Evolutionary conservation across 2,329 filamentous ascomycete genomes (phyloP).

Genomic region (Epichloe gansuensis): DNA sequence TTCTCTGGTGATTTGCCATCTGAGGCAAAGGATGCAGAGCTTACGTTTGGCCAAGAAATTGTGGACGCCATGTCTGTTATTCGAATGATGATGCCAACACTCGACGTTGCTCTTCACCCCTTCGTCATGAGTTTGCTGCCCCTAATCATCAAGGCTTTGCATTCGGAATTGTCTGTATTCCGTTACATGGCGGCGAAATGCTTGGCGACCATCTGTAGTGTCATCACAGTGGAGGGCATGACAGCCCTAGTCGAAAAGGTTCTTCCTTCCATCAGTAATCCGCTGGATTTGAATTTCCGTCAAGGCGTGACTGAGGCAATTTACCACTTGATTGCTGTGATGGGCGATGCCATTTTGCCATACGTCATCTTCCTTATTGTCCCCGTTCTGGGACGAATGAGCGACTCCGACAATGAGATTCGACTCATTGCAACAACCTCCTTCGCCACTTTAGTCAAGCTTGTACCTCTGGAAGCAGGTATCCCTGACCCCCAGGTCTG

Average conservation of each 20-base stretch:
- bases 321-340: conserved; percentile 94
- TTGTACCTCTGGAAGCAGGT: conserved; percentile 91
- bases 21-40: conserved; percentile 61
- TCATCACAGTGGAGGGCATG: conserved; percentile 91
- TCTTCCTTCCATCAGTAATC: conserved; percentile 82
- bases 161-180: conserved; percentile 81
- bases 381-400: conserved; percentile 93
- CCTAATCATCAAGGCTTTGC: conserved; percentile 74
- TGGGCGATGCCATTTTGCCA: conserved; percentile 91
- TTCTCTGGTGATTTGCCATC: conserved; percentile 61
- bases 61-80: conserved; percentile 90
- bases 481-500: conserved; percentile 94
- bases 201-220: conserved; percentile 91
- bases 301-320: conserved; percentile 93
- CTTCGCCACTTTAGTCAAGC: conserved; percentile 91
- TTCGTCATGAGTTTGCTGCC: conserved; percentile 80
- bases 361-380: conserved; percentile 99
- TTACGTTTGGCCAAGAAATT: conserved; percentile 75
- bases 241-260: conserved; percentile 91
- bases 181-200: conserved; percentile 96
- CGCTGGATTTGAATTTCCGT: conserved; percentile 73
- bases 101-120: conserved; percentile 60
- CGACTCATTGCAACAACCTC: conserved; percentile 90
- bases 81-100: conserved; percentile 82
- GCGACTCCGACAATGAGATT: conserved; percentile 93